Percentiles rank a stretch among this genome's conserved stretches.
phyloP scores from a whole-genome alignment of 1,139 yeast species.

The Geotrichum candidum region DNA sequence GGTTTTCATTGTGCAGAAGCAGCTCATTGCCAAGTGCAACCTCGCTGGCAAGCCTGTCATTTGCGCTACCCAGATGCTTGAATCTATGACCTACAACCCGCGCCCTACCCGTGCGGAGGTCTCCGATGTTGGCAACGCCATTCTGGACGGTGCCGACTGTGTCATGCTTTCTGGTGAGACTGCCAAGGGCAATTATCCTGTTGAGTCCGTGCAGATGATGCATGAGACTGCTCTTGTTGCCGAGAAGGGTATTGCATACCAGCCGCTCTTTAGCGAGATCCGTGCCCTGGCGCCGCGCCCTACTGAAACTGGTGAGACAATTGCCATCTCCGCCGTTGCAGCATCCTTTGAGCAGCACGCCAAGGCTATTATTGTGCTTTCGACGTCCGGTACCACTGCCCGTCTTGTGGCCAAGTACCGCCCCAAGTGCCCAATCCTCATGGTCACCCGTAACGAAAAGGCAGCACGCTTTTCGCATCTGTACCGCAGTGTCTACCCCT shows the following conservation, averaged over 20 bases:
- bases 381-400: constrained; percentile 92
- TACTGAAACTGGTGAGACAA: constrained; percentile 90
- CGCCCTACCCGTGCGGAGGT: constrained; percentile 99
- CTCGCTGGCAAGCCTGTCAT: constrained; percentile 98
- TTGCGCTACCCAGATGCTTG: constrained; percentile 99
- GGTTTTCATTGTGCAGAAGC: constrained; percentile 98
- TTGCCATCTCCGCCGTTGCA: constrained; percentile 94
- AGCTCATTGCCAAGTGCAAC: constrained; percentile 97
- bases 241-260: constrained; percentile 93
- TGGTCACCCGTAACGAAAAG: constrained; percentile 93
- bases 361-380: constrained; percentile 91
- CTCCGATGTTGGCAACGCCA: constrained; percentile 97
- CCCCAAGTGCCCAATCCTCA: constrained; percentile 94
- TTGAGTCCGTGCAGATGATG: constrained; percentile 97
- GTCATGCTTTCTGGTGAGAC: constrained; percentile 99
- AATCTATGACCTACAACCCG: constrained; percentile 99
- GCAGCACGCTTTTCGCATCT: constrained; percentile 94
- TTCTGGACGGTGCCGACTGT: constrained; percentile 99
- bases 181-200: constrained; percentile 98
- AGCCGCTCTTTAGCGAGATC: constrained; percentile 72
- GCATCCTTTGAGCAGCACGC: constrained; percentile 96
- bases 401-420: constrained; percentile 96
- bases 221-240: constrained; percentile 95
- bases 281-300: constrained; percentile 70
- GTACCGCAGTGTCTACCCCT: constrained; percentile 98